These are phyloP conservation scores for Globisporangium carolinianum DNA, from an alignment of 352 stramenopile genomes.

Conservation along the genomic window DNA sequence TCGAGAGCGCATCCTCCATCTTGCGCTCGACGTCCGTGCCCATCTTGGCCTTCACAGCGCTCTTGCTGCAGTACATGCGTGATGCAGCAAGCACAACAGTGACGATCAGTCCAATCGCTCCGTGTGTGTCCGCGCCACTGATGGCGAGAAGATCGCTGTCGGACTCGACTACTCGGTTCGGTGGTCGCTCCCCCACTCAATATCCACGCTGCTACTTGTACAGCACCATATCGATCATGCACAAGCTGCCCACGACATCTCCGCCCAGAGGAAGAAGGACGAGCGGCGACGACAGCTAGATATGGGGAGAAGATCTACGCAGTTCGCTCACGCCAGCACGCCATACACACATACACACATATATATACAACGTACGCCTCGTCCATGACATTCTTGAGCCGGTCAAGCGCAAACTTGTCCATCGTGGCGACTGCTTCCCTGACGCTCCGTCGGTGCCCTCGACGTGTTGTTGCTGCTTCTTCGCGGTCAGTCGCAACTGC, in stretches of 20 bases:
- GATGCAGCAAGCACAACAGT: background rate
- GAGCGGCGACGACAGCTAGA: background rate
- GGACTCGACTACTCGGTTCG: background rate
- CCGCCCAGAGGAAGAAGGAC: background rate
- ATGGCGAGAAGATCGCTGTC: too few species aligned
- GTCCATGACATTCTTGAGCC: constrained; percentile 84
- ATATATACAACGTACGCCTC: constrained; percentile 56
- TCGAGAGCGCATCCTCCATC: constrained; percentile 94
- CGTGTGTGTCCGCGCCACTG: background rate
- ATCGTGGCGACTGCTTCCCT: constrained; percentile 22
- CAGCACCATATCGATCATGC: too few species aligned
- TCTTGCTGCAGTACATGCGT: constrained; percentile 43
- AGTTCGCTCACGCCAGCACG: too few species aligned
- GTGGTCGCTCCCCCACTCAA: background rate
- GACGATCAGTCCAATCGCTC: background rate
- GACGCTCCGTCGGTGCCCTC: background rate
- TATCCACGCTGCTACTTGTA: background rate
- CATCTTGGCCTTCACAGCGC: constrained; percentile 80
- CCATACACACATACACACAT: background rate
- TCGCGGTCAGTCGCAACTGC: background rate
- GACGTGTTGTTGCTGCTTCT: constrained; percentile 3
- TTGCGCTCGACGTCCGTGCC: constrained; percentile 84
- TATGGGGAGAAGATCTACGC: too few species aligned
- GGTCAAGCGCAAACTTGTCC: constrained; percentile 82
- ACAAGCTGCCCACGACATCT: too few species aligned